phyloP scores from a whole-genome alignment of 805 yeast species.

The Citeromyces nyonsensis region DNA sequence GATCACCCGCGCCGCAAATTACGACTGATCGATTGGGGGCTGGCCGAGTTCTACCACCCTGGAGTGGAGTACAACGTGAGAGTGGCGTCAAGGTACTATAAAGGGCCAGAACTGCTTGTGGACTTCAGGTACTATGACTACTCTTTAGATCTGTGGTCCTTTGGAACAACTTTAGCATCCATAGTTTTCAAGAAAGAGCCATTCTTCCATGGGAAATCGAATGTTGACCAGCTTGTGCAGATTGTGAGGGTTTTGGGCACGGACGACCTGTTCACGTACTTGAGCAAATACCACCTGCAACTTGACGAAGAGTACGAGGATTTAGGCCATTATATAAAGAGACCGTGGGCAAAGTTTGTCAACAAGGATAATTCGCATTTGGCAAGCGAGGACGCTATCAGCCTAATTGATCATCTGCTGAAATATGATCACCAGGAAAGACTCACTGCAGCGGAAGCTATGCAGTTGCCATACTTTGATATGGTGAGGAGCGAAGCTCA shows the following conservation, averaged over 20 bases:
- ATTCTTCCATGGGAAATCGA: slow-evolving; percentile 81
- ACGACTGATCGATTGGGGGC: slow-evolving; percentile 88
- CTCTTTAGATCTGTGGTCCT: slow-evolving; percentile 86
- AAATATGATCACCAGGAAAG: slow-evolving; percentile 83
- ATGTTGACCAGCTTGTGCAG: slow-evolving; percentile 82
- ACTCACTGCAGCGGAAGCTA: slow-evolving; percentile 78
- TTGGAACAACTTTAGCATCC: slow-evolving; percentile 87
- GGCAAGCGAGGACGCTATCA: slow-evolving; percentile 52
- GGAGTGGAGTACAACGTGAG: slow-evolving; percentile 84
- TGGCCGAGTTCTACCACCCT: slow-evolving; percentile 87
- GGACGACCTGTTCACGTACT: slow-evolving; percentile 55
- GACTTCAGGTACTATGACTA: slow-evolving; percentile 83
- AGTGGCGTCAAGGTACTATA: slow-evolving; percentile 85
- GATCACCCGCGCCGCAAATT: slow-evolving; percentile 60
- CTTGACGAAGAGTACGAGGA: slow-evolving; percentile 67
- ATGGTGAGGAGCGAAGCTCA: slow-evolving; percentile 5
- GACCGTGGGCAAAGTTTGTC: slow-evolving; percentile 77
- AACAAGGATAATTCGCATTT: slow-evolving; percentile 55
- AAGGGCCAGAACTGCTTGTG: slow-evolving; percentile 84
- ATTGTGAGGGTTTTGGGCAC: slow-evolving; percentile 83
- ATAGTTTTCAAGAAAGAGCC: slow-evolving; percentile 86
- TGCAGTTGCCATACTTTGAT: slow-evolving; percentile 43
- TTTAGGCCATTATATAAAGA: slow-evolving; percentile 59
- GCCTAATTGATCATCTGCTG: slow-evolving; percentile 65
- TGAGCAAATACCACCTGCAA: slow-evolving; percentile 54